Percentiles rank a stretch among this genome's conserved stretches.
phyloP scores from a whole-genome alignment of 2,329 filamentous ascomycete species.

The Knoxdaviesia capensis region DNA sequence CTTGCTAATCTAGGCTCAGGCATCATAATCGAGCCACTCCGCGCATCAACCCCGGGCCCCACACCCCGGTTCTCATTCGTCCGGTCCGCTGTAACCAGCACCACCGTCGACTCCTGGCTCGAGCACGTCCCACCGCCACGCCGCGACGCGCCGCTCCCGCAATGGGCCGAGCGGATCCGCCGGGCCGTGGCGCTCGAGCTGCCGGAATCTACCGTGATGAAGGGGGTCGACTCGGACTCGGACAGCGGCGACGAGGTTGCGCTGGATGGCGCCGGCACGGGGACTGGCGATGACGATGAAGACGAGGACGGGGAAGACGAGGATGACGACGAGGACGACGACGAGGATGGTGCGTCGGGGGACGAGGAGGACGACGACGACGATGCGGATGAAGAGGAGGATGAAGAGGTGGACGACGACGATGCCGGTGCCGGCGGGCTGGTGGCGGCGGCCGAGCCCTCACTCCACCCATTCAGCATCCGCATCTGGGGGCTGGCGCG shows the following conservation, averaged over 20 bases:
- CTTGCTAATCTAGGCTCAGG: not conserved
- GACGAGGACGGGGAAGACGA: constrained; percentile 8
- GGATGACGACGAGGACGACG: constrained; percentile 8
- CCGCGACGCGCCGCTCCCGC: constrained; percentile 10
- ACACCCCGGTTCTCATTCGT: constrained; percentile 29
- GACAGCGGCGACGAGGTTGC: constrained; percentile 12
- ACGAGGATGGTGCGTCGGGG: constrained; percentile 5
- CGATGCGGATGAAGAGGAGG: constrained; percentile 12
- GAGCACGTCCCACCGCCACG: constrained; percentile 23
- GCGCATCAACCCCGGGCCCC: constrained; percentile 10
- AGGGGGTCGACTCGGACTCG: constrained; percentile 14
- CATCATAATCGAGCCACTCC: constrained; percentile 12
- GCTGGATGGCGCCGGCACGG: constrained; percentile 4
- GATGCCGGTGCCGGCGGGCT: too few species aligned
- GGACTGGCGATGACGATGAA: not conserved
- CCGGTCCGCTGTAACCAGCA: constrained; percentile 29
- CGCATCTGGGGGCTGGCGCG: constrained; percentile 30
- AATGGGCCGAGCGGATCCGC: constrained; percentile 27
- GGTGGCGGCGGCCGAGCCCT: too few species aligned
- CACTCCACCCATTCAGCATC: constrained; percentile 21
- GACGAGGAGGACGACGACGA: constrained; percentile 10
- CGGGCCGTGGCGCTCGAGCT: constrained; percentile 22
- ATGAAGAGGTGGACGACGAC: constrained; percentile 15
- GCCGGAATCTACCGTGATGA: constrained; percentile 22
- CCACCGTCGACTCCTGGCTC: constrained; percentile 24